Percentiles rank a stretch among this genome's conserved stretches.
These are phyloP conservation scores for Larix kaempferi DNA, from an alignment of 75 land plant species.

Conservation along the genomic window DNA sequence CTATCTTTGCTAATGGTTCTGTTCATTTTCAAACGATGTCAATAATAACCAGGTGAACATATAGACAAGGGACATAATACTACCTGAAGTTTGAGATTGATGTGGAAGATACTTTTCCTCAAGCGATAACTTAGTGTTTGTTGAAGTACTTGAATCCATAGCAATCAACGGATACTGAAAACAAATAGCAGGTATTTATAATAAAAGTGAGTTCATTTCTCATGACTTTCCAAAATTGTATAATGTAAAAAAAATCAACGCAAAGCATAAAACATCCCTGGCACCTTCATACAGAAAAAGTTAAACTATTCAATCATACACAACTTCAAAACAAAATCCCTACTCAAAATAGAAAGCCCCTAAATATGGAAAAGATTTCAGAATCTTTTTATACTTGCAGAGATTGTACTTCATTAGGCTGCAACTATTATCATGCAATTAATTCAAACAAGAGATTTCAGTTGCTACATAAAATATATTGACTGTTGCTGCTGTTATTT, in stretches of 20 bases:
- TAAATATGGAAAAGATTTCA: neutral
- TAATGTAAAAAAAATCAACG: neutral
- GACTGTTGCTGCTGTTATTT: too few species aligned
- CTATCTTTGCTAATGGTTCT: neutral
- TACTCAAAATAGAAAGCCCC: neutral
- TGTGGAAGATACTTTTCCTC: slow-evolving; percentile 85
- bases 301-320: neutral
- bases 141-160: slow-evolving; percentile 32
- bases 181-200: neutral
- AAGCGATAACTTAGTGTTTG: slow-evolving; percentile 52
- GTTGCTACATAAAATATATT: too few species aligned
- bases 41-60: neutral
- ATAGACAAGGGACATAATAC: neutral
- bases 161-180: slow-evolving; percentile 81
- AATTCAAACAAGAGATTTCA: too few species aligned
- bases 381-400: too few species aligned
- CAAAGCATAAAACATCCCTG: neutral
- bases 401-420: too few species aligned
- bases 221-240: neutral
- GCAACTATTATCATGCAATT: too few species aligned
- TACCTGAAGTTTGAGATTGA: slow-evolving; percentile 76
- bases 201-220: neutral
- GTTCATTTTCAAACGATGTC: neutral
- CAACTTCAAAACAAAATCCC: neutral
- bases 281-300: neutral